A percentile compares a stretch with the other conserved stretches of the same genome.
phyloP scores from a whole-genome alignment of 2,329 filamentous ascomycete species.

The Trichoderma atroviride region DNA sequence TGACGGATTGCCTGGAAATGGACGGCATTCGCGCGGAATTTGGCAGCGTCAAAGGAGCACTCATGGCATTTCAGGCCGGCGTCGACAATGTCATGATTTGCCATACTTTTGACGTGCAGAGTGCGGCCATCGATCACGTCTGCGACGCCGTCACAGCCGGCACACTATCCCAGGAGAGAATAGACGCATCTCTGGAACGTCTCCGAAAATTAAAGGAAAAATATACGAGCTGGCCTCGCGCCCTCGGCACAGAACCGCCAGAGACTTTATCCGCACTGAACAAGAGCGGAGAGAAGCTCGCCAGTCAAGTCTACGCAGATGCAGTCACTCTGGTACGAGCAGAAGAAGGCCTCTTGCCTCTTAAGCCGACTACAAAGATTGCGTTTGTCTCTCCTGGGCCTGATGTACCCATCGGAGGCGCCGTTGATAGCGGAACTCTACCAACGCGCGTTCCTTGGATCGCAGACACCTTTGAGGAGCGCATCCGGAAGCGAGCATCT shows the following conservation, averaged over 20 bases:
- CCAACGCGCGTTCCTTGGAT: constrained; percentile 36
- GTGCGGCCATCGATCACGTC: constrained; percentile 33
- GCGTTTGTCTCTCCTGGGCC: constrained; percentile 34
- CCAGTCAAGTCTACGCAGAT: constrained; percentile 30
- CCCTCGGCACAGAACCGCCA: constrained; percentile 24
- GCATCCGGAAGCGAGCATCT: constrained; percentile 28
- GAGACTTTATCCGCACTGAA: constrained; percentile 29
- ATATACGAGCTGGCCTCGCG: constrained; percentile 33
- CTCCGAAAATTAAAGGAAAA: constrained; percentile 30
- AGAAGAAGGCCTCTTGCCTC: constrained; percentile 28
- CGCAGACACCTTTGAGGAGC: constrained; percentile 31
- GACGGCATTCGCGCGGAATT: constrained; percentile 34
- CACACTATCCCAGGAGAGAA: constrained; percentile 27
- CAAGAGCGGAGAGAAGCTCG: constrained; percentile 28
- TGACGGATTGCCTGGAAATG: constrained; percentile 37
- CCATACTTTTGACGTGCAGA: constrained; percentile 34
- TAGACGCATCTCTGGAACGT: constrained; percentile 31
- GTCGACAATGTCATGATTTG: constrained; percentile 37
- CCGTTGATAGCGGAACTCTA: constrained; percentile 31
- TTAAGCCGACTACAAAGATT: constrained; percentile 29
- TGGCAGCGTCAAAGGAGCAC: constrained; percentile 33
- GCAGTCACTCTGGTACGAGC: constrained; percentile 32
- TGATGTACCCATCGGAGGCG: constrained; percentile 33
- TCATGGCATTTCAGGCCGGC: constrained; percentile 34
- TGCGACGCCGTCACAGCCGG: constrained; percentile 30